A percentile compares a stretch with the other conserved stretches of the same genome.
These are phyloP conservation scores for Colletotrichum agaves DNA, from an alignment of 2,329 filamentous ascomycete species.

Conservation along the genomic window DNA sequence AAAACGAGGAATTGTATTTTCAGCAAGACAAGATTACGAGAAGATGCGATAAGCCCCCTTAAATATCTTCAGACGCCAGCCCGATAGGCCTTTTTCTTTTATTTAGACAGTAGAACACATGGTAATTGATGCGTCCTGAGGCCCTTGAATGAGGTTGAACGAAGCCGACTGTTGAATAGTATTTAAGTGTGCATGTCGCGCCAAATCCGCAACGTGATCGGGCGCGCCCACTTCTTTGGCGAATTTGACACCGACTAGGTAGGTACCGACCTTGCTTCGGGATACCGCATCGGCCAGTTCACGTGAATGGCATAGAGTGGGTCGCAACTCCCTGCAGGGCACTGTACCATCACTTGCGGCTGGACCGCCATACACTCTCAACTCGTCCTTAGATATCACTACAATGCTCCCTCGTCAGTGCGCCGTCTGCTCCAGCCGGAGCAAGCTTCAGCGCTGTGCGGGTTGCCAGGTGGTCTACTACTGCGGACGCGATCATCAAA, in stretches of 20 bases:
- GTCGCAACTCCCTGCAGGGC: too few species aligned
- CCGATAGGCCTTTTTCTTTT: not conserved
- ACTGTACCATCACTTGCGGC: too few species aligned
- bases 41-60: not conserved
- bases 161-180: too few species aligned
- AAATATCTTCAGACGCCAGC: not conserved
- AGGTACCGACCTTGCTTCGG: not conserved
- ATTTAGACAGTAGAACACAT: conserved; percentile 8
- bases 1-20: not conserved
- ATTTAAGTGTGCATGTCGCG: too few species aligned
- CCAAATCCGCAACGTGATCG: too few species aligned
- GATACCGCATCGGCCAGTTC: not conserved
- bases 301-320: too few species aligned
- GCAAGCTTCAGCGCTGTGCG: conserved; percentile 50
- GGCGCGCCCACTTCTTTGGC: too few species aligned
- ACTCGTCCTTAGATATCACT: not conserved
- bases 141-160: too few species aligned
- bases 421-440: not conserved
- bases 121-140: not conserved
- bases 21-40: conserved; percentile 2
- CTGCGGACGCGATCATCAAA: conserved; percentile 58
- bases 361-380: not conserved
- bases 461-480: conserved; percentile 57
- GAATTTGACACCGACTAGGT: not conserved
- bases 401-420: not conserved